Base-by-base conservation (phyloP, 805 yeast genomes). In the Kuraishia ogatae region DNA sequence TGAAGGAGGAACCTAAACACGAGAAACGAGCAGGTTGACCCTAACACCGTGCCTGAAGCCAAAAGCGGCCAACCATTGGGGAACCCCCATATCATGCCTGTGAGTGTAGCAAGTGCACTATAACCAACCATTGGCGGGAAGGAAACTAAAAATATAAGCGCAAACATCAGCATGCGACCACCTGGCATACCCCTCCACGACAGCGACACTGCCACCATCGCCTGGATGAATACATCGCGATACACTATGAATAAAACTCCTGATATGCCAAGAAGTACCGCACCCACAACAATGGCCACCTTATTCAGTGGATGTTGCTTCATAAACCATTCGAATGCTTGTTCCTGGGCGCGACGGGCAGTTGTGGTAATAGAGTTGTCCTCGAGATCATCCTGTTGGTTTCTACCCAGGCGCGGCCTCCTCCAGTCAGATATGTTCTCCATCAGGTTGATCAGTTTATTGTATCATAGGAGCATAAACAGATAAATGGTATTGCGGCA, bases 91-190 rank as follows among this genome's bases (percentile, higher is more conserved):
- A 86, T 79, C 80, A 90, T 82, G 1, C 98, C 99, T 3, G 83
- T 74, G 17, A 85, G 65, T 51, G 87, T 77, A 20, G 86, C 78
- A 20, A 88, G 67, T 21, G 85, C 76, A 3, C 93, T 79, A 70
- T 85, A 92, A 1, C 99, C 99, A 39, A 90, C 68, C 61, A 93
- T 59, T 1, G 98, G 99, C 1, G 99, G 98, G 73, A 93, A 92
- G 0, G 94, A 83, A 3, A 92, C 91, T 1, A 77, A 26, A 60
- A 85, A 79, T 2, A 91, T 69, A 50, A 85, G 66, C 2, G 68
- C 19, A 53, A 84, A 78, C 56, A 92, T 64, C 0, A 82, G 59
- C 2, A 76, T 56, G 13, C 71, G 69, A 0, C 85, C 82, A 48
- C 66, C 71, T 20, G 62, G 64, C 50, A 73, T 66, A 1, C 65